Conservation (phyloP, 2,329 filamentous ascomycete species). For the Cladophialophora chaetospira region DNA sequence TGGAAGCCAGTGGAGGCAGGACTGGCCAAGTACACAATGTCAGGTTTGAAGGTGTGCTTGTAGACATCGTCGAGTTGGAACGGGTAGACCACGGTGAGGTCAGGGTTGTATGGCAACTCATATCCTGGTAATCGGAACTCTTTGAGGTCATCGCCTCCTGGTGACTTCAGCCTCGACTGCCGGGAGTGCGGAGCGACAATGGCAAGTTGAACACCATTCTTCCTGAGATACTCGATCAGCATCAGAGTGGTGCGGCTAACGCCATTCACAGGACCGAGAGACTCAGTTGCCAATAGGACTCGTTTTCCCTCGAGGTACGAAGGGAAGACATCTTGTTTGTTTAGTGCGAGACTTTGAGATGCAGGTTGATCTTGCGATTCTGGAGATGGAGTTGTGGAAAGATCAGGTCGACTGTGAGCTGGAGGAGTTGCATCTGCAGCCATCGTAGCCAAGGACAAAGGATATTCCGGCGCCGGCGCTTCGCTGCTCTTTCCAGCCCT, state of each 20-base stretch:
- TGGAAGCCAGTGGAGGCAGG: conserved; percentile 72
- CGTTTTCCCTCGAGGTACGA: conserved; percentile 59
- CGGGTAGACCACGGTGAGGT: conserved; percentile 69
- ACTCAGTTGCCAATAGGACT: conserved; percentile 69
- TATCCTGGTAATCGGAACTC: conserved; percentile 66
- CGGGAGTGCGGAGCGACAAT: conserved; percentile 64
- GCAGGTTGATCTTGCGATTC: neutral
- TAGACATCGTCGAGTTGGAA: conserved; percentile 66
- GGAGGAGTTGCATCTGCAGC: too few species aligned
- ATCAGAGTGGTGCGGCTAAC: conserved; percentile 70
- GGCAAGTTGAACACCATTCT: conserved; percentile 65
- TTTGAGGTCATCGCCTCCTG: conserved; percentile 36
- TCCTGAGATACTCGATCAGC: conserved; percentile 67
- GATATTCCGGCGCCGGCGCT: neutral
- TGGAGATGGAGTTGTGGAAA: neutral
- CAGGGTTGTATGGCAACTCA: conserved; percentile 70
- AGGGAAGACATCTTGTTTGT: conserved; percentile 42
- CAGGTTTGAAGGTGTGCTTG: conserved; percentile 63
- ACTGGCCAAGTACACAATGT: conserved; percentile 70
- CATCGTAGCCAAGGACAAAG: neutral
- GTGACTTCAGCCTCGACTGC: conserved; percentile 54
- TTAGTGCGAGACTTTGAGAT: neutral
- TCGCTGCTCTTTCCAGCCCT: too few species aligned
- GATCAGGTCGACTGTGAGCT: neutral
- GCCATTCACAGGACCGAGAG: conserved; percentile 72